Evolutionary conservation across 1,284 basidiomycete species (phyloP), one percentile per base, ranked within the genome.

Genomic region (Ceratobasidium sp.): DNA sequence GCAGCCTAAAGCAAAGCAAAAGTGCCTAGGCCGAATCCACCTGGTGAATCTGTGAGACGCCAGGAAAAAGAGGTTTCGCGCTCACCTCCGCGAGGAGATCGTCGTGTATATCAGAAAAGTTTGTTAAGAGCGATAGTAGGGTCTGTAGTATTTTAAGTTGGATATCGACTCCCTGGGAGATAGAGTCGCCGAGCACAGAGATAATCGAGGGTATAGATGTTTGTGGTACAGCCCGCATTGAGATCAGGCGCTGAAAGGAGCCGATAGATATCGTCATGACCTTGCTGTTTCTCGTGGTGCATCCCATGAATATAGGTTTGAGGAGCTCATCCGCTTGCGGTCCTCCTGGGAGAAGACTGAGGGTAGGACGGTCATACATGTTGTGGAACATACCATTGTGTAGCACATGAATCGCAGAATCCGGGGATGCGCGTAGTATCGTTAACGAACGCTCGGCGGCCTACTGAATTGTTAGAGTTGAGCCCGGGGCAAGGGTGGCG

Each of bases 91-190:
- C 93, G 1, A 98, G 84, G 16, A 94, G 80, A 26, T 85, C 84
- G 9, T 91, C 94, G 77, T 96, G 92, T 10, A 97, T 87, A 39
- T 88, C 85, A 9, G 87, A 86, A 77, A 94, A 94, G 78, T 94
- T 94, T 0, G 94, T 96, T 72, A 97, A 88, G 26, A 97, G 87
- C 0, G 92, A 93, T 9, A 96, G 87, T 14, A 97, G 85, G 0
- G 93, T 96, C 80, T 98, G 96, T 0, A 97, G 84, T 46, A 97
- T 92, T 72, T 93, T 91, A 53, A 97, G 86, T 79, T 97, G 96
- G 50, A 97, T 97, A 78, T 98, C 96, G 41, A 97, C 94, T 2
- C 94, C 96, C 80, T 96, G 93, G 41, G 88, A 91, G 81, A 96
- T 88, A n/a, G 93, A 93, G 76, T 92, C 89, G 70, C 84, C 87